Evolutionary conservation across 345 rosid genomes (phyloP), one percentile per base, ranked within the genome.

Genomic region (Populus ilicifolia): DNA sequence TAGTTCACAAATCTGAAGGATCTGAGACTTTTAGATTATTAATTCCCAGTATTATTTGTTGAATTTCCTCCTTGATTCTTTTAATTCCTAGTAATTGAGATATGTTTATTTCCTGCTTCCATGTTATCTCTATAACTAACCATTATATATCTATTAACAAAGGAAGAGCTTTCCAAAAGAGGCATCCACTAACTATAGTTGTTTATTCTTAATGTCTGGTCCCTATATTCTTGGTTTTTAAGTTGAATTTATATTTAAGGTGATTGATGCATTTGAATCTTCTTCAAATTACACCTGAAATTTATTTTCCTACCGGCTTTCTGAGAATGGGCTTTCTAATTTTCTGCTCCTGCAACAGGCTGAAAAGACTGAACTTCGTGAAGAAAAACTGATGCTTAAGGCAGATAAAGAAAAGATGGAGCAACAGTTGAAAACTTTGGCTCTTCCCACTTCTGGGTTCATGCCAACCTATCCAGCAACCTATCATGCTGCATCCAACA

Each of bases 301-400:
- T 23, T 25, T n/a, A n/a, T 62, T n/a, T 23, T 21, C 66, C 66
- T 21, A 27, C 2, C 4, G 33, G 8, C 29, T 61, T 25, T 48
- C 66, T 48, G 62, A n/a, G 43, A 70, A 9, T 17, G n/a, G n/a
- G 30, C 48, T 25, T 67, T 73, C 39, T 25, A 18, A 43, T 30
- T 23, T 69, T 67, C 67, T n/a, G n/a, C n/a, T 16, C 62, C 56
- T 64, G 62, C 50, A 44, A 77, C 73, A 81, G 84, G 78, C 78
- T 48, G 84, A 81, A 39, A 81, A 81, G 70, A 81, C 70, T 70
- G 84, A 81, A 70, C 84, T 77, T 69, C 81, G 84, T 25, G 84
- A 81, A 70, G 84, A 81, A 75, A 81, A 81, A 64, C 63, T 77
- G 9, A 64, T 64, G 0, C 72, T 81, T 2, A 81, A 81, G 75